phyloP scores from a whole-genome alignment of 176 grass and related monocot species.

The Bromus sterilis region DNA sequence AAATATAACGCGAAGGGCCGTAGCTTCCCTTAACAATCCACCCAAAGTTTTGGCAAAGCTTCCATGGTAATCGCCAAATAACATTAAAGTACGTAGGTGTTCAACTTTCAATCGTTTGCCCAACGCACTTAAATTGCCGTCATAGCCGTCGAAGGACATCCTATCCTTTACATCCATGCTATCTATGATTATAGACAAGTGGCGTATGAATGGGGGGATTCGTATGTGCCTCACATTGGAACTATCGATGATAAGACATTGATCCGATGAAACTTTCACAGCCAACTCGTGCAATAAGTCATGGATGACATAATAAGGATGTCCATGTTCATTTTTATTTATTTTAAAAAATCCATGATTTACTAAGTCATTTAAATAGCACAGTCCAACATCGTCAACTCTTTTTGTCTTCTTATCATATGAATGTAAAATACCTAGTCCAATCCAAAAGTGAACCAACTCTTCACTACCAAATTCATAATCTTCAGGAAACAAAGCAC shows the following conservation, averaged over 20 bases:
- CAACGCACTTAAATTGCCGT: too few relatives aligned
- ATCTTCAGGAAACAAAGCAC: constrained; percentile 29
- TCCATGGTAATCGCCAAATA: constrained; percentile 2
- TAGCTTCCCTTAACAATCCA: not conserved
- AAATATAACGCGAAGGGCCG: not conserved
- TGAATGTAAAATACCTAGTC: not conserved
- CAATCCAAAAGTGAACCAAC: constrained; percentile 24
- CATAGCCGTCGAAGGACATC: too few relatives aligned
- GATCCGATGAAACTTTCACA: not conserved
- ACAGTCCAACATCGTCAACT: not conserved
- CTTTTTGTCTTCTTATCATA: not conserved
- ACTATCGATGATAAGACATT: constrained; percentile 5
- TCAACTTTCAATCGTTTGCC: not conserved
- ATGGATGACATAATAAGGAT: not conserved
- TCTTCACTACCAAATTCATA: not conserved
- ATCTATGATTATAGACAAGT: constrained; percentile 13
- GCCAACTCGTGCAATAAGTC: constrained; percentile 23
- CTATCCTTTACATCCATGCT: not conserved
- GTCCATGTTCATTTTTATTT: not conserved
- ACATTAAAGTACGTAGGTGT: not conserved
- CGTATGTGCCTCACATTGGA: not conserved
- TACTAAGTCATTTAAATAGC: not conserved
- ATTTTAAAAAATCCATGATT: not conserved
- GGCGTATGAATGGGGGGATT: not conserved
- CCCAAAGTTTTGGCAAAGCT: not conserved